phyloP scores from a whole-genome alignment of 1,284 basidiomycete genomes.

The Melampsora abietis-canadensis region DNA sequence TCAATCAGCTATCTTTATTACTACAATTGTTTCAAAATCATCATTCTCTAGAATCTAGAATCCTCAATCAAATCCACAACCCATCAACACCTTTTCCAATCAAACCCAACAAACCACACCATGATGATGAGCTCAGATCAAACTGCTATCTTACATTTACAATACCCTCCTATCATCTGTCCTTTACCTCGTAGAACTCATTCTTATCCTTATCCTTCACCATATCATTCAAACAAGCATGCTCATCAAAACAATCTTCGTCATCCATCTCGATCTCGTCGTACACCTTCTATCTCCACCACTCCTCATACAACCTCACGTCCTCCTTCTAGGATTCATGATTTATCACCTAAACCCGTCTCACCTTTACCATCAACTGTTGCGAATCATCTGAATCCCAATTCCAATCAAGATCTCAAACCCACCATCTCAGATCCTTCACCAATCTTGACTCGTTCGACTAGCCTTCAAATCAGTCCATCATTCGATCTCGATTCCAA shows the following conservation, averaged over 20 bases:
- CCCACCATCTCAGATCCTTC: not conserved
- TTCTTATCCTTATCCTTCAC: not conserved
- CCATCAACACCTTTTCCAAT: no score
- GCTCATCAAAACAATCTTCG: not conserved
- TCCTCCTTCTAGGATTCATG: not conserved
- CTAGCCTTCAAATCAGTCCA: not conserved
- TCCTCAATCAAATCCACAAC: no score
- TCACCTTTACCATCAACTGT: not conserved
- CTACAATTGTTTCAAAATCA: no score
- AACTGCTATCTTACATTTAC: no score
- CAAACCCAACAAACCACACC: no score
- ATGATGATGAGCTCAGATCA: no score
- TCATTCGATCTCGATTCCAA: conserved; percentile 1
- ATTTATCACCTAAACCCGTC: not conserved
- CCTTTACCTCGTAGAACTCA: conserved; percentile 5
- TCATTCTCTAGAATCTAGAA: no score
- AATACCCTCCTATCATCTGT: conserved; percentile 5
- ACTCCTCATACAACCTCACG: not conserved
- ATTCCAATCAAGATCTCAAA: not conserved
- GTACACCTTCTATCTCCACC: not conserved
- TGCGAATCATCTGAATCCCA: not conserved
- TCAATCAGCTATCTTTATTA: no score
- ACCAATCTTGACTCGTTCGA: not conserved
- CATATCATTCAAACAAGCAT: not conserved
- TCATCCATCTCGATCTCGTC: not conserved